Conservation (phyloP, 768 basidiomycete genomes). For the Neoboletus brunneissimus region DNA sequence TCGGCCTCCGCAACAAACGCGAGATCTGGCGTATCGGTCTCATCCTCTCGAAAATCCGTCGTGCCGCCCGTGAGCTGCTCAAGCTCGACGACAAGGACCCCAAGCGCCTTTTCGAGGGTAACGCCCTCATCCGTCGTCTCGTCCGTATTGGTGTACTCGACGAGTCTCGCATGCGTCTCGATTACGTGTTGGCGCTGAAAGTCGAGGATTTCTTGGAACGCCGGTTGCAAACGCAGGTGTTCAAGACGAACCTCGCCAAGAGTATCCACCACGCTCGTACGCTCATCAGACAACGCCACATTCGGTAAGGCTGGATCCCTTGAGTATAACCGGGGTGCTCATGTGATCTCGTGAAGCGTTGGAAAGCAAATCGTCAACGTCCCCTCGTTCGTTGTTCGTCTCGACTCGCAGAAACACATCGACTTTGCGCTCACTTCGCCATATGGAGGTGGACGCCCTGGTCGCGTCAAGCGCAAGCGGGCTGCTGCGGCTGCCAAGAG, state of each 20-base stretch:
- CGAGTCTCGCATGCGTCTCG: slow-evolving; percentile 97
- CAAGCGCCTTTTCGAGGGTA: slow-evolving; percentile 99
- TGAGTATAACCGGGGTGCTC: not conserved
- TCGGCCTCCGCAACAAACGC: slow-evolving; percentile 99
- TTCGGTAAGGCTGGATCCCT: slow-evolving; percentile 62
- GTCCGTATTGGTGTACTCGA: slow-evolving; percentile 99
- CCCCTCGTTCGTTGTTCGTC: slow-evolving; percentile 97
- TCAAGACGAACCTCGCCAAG: slow-evolving; percentile 98
- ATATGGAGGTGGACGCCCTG: slow-evolving; percentile 90
- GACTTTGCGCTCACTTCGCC: slow-evolving; percentile 98
- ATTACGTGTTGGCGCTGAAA: slow-evolving; percentile 99
- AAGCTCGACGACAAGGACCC: slow-evolving; percentile 99
- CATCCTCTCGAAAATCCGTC: slow-evolving; percentile 98
- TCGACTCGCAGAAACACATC: slow-evolving; percentile 99
- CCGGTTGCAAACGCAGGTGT: slow-evolving; percentile 97
- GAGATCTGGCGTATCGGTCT: slow-evolving; percentile 99
- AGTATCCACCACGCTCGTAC: slow-evolving; percentile 98
- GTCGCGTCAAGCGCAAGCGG: slow-evolving; percentile 99
- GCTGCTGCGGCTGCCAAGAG: slow-evolving; percentile 89
- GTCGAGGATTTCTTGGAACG: slow-evolving; percentile 99
- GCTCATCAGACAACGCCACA: slow-evolving; percentile 97
- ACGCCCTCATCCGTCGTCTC: slow-evolving; percentile 92
- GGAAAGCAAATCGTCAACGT: slow-evolving; percentile 99
- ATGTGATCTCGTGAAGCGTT: slow-evolving; percentile 51
- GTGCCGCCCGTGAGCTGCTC: slow-evolving; percentile 99